phyloP scores from a whole-genome alignment of 352 stramenopile species.

The Phytophthora fragariaefolia region DNA sequence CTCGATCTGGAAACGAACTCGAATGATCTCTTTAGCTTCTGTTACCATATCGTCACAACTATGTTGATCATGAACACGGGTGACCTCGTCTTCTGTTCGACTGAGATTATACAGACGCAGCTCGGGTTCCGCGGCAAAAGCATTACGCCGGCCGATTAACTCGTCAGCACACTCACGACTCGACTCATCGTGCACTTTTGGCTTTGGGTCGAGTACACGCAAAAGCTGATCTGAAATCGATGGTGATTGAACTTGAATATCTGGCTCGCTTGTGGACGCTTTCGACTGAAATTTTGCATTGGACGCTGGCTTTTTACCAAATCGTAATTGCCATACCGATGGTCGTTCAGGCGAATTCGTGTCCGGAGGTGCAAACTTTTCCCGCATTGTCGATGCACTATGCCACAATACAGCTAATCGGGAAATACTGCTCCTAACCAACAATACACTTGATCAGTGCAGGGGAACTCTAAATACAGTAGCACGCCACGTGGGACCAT shows the following conservation, averaged over 20 bases:
- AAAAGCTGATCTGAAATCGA: conserved; percentile 55
- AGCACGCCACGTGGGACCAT: background rate
- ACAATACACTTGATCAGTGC: too few relatives aligned
- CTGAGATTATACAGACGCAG: conserved; percentile 24
- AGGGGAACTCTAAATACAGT: conserved; percentile 24
- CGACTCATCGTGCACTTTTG: conserved; percentile 38
- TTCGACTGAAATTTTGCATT: background rate
- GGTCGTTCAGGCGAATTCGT: conserved; percentile 38
- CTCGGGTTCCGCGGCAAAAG: conserved; percentile 46
- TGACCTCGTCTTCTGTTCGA: background rate
- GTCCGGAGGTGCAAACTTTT: conserved; percentile 8
- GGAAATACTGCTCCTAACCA: background rate
- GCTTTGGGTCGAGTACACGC: conserved; percentile 33
- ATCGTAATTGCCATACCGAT: conserved; percentile 69
- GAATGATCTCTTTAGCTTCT: conserved; percentile 58
- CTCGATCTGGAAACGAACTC: conserved; percentile 53
- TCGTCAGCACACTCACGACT: conserved; percentile 56
- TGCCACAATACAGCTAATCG: background rate
- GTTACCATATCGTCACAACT: conserved; percentile 17
- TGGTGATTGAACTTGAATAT: conserved; percentile 13
- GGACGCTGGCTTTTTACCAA: conserved; percentile 47
- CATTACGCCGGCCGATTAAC: conserved; percentile 65
- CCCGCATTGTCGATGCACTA: conserved; percentile 4
- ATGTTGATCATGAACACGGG: background rate
- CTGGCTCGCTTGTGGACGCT: background rate